Conservation (phyloP, 805 yeast species). For the Sungouiozyma ichnusensis region DNA sequence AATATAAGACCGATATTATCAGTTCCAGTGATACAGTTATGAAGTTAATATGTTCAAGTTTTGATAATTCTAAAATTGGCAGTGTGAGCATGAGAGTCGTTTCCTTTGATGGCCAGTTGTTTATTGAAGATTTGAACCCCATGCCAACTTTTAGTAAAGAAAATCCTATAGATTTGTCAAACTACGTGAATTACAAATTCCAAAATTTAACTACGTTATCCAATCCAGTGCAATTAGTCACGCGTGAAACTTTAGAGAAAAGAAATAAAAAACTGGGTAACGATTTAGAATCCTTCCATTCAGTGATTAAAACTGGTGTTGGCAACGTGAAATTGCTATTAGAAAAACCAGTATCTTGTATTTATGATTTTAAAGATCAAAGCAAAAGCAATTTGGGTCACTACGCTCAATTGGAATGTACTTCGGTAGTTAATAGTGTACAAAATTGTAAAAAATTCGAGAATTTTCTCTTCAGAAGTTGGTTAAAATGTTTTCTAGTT, state of each 20-base stretch:
- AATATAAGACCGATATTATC: conserved; percentile 50
- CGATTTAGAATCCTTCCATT: conserved; percentile 65
- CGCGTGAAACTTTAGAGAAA: conserved; percentile 58
- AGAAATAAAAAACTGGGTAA: conserved; percentile 51
- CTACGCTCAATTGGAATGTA: conserved; percentile 79
- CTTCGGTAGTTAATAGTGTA: conserved; percentile 43
- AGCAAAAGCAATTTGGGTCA: conserved; percentile 46
- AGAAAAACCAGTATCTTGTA: conserved; percentile 91
- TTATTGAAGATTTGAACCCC: conserved; percentile 38
- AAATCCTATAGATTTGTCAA: conserved; percentile 29
- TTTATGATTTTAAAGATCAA: conserved; percentile 58
- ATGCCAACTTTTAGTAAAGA: conserved; percentile 22
- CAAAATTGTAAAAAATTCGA: conserved; percentile 60
- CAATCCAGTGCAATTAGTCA: conserved; percentile 60
- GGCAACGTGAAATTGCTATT: conserved; percentile 58
- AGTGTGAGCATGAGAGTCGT: conserved; percentile 52
- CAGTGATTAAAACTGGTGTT: conserved; percentile 78
- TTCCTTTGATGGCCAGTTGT: conserved; percentile 65
- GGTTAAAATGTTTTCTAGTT: conserved; percentile 89
- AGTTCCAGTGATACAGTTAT: conserved; percentile 78
- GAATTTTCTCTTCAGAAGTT: conserved; percentile 61
- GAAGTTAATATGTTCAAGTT: conserved; percentile 44
- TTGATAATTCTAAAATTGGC: conserved; percentile 44
- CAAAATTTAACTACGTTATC: conserved; percentile 68
- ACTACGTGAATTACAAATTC: conserved; percentile 72